Conservation (phyloP, 2,329 filamentous ascomycete species). For the Alternaria burnsii region DNA sequence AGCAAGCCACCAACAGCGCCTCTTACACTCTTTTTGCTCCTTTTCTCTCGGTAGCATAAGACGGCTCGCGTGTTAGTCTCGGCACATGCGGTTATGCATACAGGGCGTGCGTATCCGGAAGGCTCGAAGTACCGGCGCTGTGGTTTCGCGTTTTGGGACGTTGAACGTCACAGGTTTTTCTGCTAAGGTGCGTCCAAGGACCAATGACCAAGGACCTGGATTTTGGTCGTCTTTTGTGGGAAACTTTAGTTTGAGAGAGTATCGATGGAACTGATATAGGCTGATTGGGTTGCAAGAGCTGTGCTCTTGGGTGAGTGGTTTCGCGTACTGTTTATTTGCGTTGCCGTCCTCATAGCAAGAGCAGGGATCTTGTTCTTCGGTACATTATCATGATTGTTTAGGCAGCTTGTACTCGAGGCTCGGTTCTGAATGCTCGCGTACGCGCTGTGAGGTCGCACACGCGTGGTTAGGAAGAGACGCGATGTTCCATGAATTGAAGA, state of each 20-base stretch:
- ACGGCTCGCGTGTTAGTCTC: background rate
- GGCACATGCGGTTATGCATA: background rate
- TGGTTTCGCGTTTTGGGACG: conserved; percentile 6
- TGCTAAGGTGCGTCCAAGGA: background rate
- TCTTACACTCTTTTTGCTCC: background rate
- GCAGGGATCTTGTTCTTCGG: no score
- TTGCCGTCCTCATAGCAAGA: no score
- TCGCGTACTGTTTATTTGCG: background rate
- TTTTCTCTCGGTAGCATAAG: background rate
- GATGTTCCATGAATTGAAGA: background rate
- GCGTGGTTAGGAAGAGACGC: background rate
- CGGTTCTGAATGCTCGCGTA: background rate
- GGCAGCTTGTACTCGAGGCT: background rate
- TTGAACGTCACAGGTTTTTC: background rate
- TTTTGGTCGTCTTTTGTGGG: background rate
- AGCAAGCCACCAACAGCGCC: conserved; percentile 5
- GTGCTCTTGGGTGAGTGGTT: background rate
- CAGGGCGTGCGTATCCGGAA: background rate
- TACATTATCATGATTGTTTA: no score
- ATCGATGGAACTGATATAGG: background rate
- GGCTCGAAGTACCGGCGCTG: background rate
- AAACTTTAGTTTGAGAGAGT: background rate
- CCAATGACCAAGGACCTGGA: background rate
- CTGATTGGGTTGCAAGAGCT: background rate
- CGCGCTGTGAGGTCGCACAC: background rate